Base-by-base conservation (phyloP, 1,139 yeast species). In the Protomyces lactucae-debilis region DNA sequence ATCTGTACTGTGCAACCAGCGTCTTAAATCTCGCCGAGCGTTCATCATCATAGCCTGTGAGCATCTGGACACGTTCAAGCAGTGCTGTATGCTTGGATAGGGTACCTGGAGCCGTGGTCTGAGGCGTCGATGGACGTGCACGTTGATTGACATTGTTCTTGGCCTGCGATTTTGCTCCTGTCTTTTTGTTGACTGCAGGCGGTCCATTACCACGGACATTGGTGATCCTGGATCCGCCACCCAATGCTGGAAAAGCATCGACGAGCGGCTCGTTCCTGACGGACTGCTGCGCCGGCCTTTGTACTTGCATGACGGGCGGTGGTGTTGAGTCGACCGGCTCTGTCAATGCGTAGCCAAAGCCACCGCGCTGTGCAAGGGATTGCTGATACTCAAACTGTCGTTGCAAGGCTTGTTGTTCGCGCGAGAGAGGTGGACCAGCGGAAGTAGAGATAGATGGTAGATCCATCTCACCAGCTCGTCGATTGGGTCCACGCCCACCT, bases 321-420 rank as follows among this genome's bases (percentile, higher is more conserved):
- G 51, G 57, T 32, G 64, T 51, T 36, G 59, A 51, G 12, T 52
- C 54, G n/a, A 57, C 45, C 5, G 55, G 57, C 16, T 54, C 59
- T 10, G 59, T 43, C 16, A 60, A 40, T 16, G 59, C 54, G 39
- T 35, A 60, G 9, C 64, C 64, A 25, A 60, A 60, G 8, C 59
- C 59, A 37, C 52, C 55, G 48, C 51, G 51, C 12, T 61, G 67
- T n/a, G 65, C 63, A 37, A 60, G 61, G 14, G 60, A 59, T 9
- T 51, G 59, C 10, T 59, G 52, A 10, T 61, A 60, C 43, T 65
- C 63, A 32, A 55, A 57, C 37, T 65, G 67, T 39, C 67, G 45
- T 18, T 54, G 54, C 28, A 56, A 53, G 3, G 67, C 67, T 28
- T 59, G 57, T 35, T 65, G 65, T 43, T 61, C 67, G 35, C 67